Evolutionary conservation across 2,329 filamentous ascomycete genomes (phyloP), one percentile per base, ranked within the genome.

Genomic region (Colletotrichum tofieldiae): DNA sequence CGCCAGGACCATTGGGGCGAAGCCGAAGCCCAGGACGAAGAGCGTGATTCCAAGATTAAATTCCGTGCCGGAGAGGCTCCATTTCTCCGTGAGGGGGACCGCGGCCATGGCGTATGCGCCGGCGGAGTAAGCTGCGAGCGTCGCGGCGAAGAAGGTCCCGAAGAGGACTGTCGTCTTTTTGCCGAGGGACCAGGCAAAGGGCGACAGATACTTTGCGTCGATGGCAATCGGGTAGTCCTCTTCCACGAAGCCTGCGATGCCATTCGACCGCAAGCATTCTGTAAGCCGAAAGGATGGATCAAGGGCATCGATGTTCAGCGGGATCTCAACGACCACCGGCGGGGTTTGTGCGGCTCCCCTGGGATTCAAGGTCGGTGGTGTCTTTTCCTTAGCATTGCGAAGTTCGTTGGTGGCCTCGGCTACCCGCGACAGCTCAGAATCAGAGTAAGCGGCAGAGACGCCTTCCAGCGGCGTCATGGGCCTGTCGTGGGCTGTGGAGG

Each of bases 1-100:
- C 0, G 92, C 92, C 1, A 93, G 83, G 3, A 92, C 82, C 91
- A 93, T 93, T 0, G 92, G 92, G 0, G 91, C 88, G 58, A 92
- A 80, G 1, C 84, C 91, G 75, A 94, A 94, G 0, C 91, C 91
- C 55, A 83, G 78, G 6, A 90, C 91, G 79, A 92, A 93, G 0
- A 86, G 81, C 0, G 91, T 92, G 56, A 93, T 89, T 32, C 90
- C 90, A 3, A 89, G 81, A 20, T 90, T 86, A 60, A 87, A 87
- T 2, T 89, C 88, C 7, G 90, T 86, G 26, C 82, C 78, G 41
- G 87, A 87, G 9, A 93, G 82, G 11, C 85, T 76, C 90, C 91
- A 93, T 77, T 88, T 82, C 4, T 81, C 76, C 2, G 80, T 84
- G 81, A 93, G 84, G 39, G 90, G 87, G 0, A 79, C 81, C 5